phyloP scores from a whole-genome alignment of 192 early-diverging fungal species.

The Pecoramyces ruminantium region DNA sequence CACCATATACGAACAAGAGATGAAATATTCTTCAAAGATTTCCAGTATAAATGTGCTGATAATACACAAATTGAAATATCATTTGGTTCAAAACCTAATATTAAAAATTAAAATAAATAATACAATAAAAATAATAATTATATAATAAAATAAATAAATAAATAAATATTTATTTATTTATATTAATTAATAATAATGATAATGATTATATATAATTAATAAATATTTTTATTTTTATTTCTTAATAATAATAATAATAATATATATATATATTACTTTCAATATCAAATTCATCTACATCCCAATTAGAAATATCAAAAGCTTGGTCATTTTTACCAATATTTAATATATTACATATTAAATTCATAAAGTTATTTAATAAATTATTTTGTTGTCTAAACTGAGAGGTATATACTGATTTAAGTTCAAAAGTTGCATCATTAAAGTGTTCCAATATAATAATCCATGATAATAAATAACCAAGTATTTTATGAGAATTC shows the following conservation, averaged over 20 bases:
- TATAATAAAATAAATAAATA: constrained; percentile 4
- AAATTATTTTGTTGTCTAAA: constrained; percentile 28
- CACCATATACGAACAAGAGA: constrained; percentile 63
- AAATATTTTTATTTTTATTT: too few relatives aligned
- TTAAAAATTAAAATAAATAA: background rate
- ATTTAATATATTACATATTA: constrained; percentile 46
- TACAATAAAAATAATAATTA: background rate
- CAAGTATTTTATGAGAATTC: constrained; percentile 24
- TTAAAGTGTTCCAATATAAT: constrained; percentile 59
- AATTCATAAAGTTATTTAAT: constrained; percentile 31
- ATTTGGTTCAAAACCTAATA: constrained; percentile 29
- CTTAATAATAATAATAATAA: too few relatives aligned
- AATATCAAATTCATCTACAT: constrained; percentile 41
- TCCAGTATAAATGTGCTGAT: constrained; percentile 57
- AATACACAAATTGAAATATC: constrained; percentile 33
- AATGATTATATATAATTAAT: too few relatives aligned
- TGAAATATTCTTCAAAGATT: constrained; percentile 37
- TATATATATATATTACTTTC: constrained; percentile 12
- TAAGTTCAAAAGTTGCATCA: constrained; percentile 31
- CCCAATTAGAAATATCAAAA: constrained; percentile 55
- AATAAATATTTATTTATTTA: too few relatives aligned
- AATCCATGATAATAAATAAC: constrained; percentile 57
- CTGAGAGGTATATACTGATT: constrained; percentile 25
- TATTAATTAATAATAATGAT: too few relatives aligned
- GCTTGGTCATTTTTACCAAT: constrained; percentile 22